Base-by-base conservation (phyloP, 306 rosid species). In the Casuarina cunninghamiana region DNA sequence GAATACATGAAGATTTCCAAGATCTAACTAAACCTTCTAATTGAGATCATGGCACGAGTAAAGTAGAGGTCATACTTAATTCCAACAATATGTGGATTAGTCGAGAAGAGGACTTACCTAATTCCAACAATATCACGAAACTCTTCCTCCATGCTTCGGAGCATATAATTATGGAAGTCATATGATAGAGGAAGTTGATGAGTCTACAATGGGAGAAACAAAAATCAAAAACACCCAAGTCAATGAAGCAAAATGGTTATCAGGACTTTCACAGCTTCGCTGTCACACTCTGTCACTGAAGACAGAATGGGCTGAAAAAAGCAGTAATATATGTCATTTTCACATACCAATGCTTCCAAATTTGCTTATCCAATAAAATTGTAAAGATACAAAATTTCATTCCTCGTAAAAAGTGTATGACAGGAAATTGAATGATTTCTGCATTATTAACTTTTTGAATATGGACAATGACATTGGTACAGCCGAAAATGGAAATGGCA, bases 91-190 rank as follows among this genome's bases (percentile, higher is more conserved):
- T 50, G 50, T 51, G 41, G 73, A 46, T 57, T 48, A 35, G 44
- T 81, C 12, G 12, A 54, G 41, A 54, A 82, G 72, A 38, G 32
- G 32, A 26, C 62, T 21, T 75, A 95, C 97, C 95, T 92, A 72
- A 95, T 81, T 50, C 98, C 98, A 68, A 95, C 97, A 21, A 92
- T 89, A 76, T 92, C 92, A 10, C 96, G 88, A 75, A 95, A 92
- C 62, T 95, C 98, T 3, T 95, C 97, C 49, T 95, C 97, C 98
- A 95, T 89, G 92, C 97, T 95, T 74, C 97, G 93, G 63, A 95
- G 90, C 95, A 95, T 91, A 75, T 95, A 95, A 79, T 87, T 95
- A 54, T 86, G 98, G 84, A 95, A 95, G 86, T 95, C 88, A n/a
- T 95, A 91, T 50, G 87, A 82, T 61, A 88, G 76, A 61, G 97